Evolutionary conservation across 106 monocot genomes (phyloP).

Genomic region (Xerophyta viscosa): DNA sequence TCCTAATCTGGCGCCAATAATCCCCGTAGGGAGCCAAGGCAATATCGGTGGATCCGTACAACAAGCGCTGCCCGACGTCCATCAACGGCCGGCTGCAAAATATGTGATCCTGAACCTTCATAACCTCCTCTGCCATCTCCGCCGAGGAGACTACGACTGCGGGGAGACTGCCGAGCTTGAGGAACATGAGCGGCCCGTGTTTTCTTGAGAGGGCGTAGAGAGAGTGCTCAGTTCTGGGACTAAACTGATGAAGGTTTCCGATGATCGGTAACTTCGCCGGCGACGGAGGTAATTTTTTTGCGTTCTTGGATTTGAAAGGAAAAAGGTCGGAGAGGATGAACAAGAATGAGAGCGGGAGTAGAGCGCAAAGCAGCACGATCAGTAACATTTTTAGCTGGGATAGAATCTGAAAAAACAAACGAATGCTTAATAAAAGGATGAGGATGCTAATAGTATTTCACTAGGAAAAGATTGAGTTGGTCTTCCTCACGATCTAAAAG

Average conservation of each 20-base stretch:
- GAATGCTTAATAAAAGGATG: too few species aligned
- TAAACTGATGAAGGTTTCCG: conserved; percentile 24
- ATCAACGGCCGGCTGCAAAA: conserved; percentile 8
- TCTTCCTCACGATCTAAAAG: too few species aligned
- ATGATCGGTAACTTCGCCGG: conserved; percentile 15
- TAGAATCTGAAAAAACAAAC: too few species aligned
- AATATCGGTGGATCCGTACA: conserved; percentile 3
- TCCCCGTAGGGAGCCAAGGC: conserved; percentile 20
- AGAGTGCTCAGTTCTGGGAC: conserved; percentile 1
- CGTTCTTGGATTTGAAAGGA: not conserved
- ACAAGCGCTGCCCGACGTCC: not conserved
- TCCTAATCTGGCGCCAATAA: conserved; percentile 12
- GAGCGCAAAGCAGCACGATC: not conserved
- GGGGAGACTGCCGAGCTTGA: conserved; percentile 5
- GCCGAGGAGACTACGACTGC: conserved; percentile 12
- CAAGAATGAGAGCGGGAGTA: not conserved
- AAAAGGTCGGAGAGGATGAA: not conserved
- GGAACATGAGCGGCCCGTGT: conserved; percentile 16
- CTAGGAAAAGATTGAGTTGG: too few species aligned
- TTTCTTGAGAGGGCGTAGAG: conserved; percentile 3
- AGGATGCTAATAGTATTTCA: too few species aligned
- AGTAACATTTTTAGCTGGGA: too few species aligned
- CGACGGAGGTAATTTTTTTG: conserved; percentile 2
- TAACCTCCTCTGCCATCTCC: conserved; percentile 3
- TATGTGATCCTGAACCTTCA: conserved; percentile 10